phyloP scores from a whole-genome alignment of 208 protist species.

The Zelonia costaricensis region DNA sequence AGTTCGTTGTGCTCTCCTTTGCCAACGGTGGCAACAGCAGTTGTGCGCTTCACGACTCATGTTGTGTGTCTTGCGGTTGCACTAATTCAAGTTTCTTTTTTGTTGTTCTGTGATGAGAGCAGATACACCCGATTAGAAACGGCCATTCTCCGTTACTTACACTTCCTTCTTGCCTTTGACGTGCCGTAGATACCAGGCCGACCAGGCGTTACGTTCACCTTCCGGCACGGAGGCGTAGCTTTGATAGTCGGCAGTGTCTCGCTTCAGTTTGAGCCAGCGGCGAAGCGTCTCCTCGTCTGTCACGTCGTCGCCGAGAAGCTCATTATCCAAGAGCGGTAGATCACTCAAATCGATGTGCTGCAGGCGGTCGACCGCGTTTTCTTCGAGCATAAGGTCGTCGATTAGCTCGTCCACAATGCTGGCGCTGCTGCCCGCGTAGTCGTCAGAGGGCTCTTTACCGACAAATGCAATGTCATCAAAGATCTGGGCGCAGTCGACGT shows the following conservation, averaged over 20 bases:
- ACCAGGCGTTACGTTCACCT: conserved; percentile 62
- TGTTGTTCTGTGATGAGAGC: conserved; percentile 3
- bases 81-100: neutral
- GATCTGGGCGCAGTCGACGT: conserved; percentile 20
- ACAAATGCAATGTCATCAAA: conserved; percentile 12
- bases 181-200: conserved; percentile 81
- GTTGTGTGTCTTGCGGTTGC: neutral
- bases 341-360: conserved; percentile 40
- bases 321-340: conserved; percentile 43
- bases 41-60: neutral
- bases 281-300: conserved; percentile 35
- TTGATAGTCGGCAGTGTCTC: conserved; percentile 65
- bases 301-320: conserved; percentile 44
- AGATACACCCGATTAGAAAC: neutral
- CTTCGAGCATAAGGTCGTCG: conserved; percentile 37
- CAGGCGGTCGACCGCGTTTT: conserved; percentile 41
- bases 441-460: neutral
- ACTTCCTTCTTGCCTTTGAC: conserved; percentile 29
- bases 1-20: no score
- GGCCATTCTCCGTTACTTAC: neutral
- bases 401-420: conserved; percentile 20
- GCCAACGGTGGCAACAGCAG: neutral
- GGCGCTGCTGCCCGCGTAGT: neutral
- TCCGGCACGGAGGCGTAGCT: conserved; percentile 69
- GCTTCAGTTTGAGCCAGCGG: conserved; percentile 52